Evolutionary conservation across 139 green algal genomes (phyloP).

Genomic region (Parachlorella kessleri): DNA sequence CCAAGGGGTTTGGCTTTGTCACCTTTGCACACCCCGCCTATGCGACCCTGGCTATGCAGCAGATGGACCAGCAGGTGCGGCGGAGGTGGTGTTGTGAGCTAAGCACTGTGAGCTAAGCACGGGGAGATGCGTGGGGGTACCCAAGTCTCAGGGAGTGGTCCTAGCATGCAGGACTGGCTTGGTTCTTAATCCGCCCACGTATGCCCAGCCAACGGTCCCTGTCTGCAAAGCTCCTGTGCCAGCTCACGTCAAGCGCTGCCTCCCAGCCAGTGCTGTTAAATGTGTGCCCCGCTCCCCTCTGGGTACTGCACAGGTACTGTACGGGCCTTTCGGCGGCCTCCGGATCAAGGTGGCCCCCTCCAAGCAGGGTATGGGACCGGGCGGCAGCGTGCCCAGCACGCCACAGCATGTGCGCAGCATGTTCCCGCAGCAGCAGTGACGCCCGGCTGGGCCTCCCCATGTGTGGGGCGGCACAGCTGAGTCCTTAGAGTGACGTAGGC

Average conservation of each 20-base stretch:
- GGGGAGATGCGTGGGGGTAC: no score
- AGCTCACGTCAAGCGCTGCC: background rate
- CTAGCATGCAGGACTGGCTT: background rate
- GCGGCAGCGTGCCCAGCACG: no score
- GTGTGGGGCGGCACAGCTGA: no score
- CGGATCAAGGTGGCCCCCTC: conserved; percentile 40
- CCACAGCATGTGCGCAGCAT: no score
- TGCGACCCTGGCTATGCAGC: conserved; percentile 55
- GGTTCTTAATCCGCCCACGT: background rate
- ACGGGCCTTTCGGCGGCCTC: conserved; percentile 31
- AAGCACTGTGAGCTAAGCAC: background rate
- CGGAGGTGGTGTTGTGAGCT: background rate
- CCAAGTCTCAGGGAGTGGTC: background rate
- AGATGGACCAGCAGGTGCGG: conserved; percentile 52
- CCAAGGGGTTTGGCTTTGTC: conserved; percentile 74
- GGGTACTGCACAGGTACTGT: conserved; percentile 19
- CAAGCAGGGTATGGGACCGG: no score
- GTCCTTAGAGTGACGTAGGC: no score
- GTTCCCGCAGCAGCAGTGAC: no score
- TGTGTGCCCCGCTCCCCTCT: background rate
- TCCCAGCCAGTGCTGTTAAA: background rate
- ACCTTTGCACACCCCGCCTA: conserved; percentile 50
- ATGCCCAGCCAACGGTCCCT: background rate
- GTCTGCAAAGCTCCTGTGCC: background rate
- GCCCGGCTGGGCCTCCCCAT: no score